Evolutionary conservation across 371 early-diverging fungal genomes (phyloP), one percentile per base, ranked within the genome.

Genomic region (Mortierella sp.): DNA sequence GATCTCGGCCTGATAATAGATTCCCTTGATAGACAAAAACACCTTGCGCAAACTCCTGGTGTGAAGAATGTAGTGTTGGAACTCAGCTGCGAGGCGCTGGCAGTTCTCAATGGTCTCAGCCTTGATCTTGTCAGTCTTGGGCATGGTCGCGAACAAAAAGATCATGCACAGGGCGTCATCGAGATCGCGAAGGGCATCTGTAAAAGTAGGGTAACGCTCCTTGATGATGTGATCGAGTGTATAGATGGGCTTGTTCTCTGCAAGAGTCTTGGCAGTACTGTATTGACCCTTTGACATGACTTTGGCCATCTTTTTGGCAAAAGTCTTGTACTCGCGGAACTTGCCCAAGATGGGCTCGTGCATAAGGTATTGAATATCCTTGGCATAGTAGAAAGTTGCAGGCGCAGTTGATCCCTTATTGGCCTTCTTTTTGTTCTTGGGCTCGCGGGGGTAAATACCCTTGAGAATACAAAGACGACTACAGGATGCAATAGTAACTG

Each of bases 401-500:
- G 94, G 93, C 39, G 93, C 93, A 12, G 96, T 93, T 24, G 95
- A 94, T n/a, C 97, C 97, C 84, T 94, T 93, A 87, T 93, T 93
- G 86, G 95, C 95, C 85, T 96, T 96, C 89, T 96, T 96, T 81
- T 94, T 93, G 88, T 94, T 96, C 72, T 90, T 92, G 52, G 99
- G 99, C 83, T 97, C 97, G 58, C 96, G 94, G 22, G 99, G 99
- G 86, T 98, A 98, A 72, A 99, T 95, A 40, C 99, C 99, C 88
- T 99, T 99, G 73, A 99, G 87, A 83, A 99, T 99, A 88, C 98
- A 98, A 66, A 99, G 89, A 54, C 98, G 97, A 85, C 99, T 58
- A 24, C 40, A 18, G 20, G 39, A 57, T 16, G 45, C 0, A 60
- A 47, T 26, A 32, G 10, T 37, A 45, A 37, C 0, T 54, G 22